These are phyloP conservation scores for Picea abies DNA, from an alignment of 83 land plant genomes.

Conservation along the genomic window DNA sequence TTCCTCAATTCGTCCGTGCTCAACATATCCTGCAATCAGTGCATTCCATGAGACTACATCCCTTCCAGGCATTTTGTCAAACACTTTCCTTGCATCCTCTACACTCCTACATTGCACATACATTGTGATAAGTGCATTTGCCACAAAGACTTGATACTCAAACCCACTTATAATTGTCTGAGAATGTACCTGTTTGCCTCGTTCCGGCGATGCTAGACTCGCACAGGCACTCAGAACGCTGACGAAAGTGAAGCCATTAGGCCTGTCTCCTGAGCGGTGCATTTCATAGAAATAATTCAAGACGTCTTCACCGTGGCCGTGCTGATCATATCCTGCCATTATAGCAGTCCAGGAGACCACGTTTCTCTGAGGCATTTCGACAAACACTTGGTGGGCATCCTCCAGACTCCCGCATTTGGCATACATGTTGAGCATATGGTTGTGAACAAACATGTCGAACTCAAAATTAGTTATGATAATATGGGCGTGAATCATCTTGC, in stretches of 20 bases:
- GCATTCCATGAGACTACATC: constrained; percentile 23
- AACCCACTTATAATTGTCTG: constrained; percentile 20
- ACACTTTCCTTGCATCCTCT: constrained; percentile 13
- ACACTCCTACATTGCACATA: neutral
- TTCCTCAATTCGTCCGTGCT: constrained; percentile 5
- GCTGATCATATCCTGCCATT: constrained; percentile 20
- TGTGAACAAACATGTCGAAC: neutral
- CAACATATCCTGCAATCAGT: constrained; percentile 11
- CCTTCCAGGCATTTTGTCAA: neutral
- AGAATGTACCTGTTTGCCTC: constrained; percentile 14
- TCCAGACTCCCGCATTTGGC: constrained; percentile 11
- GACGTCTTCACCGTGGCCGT: constrained; percentile 12
- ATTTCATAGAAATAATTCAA: constrained; percentile 15
- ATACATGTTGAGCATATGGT: neutral
- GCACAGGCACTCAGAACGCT: constrained; percentile 15
- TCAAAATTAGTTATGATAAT: neutral
- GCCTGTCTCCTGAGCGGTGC: constrained; percentile 5
- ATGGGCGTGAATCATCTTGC: constrained; percentile 3
- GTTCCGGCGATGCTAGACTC: neutral
- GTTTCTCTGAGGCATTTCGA: constrained; percentile 16
- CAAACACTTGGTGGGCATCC: constrained; percentile 14
- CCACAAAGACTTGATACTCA: neutral
- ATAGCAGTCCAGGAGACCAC: constrained; percentile 16
- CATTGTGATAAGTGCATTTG: constrained; percentile 20
- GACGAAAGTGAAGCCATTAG: constrained; percentile 12